phyloP scores from a whole-genome alignment of 768 basidiomycete species.

The Lactarius hatsudake region DNA sequence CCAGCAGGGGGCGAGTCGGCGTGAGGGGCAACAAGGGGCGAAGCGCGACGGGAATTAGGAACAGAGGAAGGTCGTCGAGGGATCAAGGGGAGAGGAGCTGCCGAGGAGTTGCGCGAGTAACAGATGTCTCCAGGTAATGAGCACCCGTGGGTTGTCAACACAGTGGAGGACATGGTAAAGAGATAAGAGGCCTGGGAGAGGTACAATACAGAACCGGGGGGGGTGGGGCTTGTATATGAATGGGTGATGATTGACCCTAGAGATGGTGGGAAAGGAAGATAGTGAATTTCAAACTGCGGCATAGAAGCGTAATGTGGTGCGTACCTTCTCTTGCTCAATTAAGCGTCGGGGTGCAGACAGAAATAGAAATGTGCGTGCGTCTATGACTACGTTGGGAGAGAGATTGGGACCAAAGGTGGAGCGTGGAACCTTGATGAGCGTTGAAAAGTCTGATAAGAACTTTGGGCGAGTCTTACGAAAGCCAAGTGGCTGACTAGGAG shows the following conservation, averaged over 20 bases:
- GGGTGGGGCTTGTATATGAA: constrained; percentile 20
- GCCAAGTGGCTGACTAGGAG: constrained; percentile 22
- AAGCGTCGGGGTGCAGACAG: constrained; percentile 2
- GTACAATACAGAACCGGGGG: constrained; percentile 7
- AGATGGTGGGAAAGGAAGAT: constrained; percentile 18
- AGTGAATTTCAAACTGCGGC: constrained; percentile 23
- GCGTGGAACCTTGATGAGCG: constrained; percentile 3
- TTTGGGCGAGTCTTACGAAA: constrained; percentile 10
- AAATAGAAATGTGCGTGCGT: constrained; percentile 17
- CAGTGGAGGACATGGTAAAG: constrained; percentile 23
- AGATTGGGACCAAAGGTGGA: constrained; percentile 7
- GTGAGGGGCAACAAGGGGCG: constrained; percentile 16
- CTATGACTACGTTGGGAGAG: background rate
- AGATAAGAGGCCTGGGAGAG: background rate
- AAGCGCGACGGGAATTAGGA: constrained; percentile 28
- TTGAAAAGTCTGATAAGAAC: constrained; percentile 15
- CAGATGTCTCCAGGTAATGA: constrained; percentile 27
- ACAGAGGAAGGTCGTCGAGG: constrained; percentile 47
- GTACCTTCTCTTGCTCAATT: constrained; percentile 18
- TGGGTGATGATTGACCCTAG: constrained; percentile 22
- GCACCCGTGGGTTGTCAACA: constrained; percentile 22
- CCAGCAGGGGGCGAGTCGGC: constrained; percentile 10
- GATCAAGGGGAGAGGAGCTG: constrained; percentile 59
- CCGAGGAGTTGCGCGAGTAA: constrained; percentile 49
- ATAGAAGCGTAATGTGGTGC: constrained; percentile 16